Evolutionary conservation across 2,329 filamentous ascomycete species (phyloP).

Genomic region (Pseudocercospora fuligena): DNA sequence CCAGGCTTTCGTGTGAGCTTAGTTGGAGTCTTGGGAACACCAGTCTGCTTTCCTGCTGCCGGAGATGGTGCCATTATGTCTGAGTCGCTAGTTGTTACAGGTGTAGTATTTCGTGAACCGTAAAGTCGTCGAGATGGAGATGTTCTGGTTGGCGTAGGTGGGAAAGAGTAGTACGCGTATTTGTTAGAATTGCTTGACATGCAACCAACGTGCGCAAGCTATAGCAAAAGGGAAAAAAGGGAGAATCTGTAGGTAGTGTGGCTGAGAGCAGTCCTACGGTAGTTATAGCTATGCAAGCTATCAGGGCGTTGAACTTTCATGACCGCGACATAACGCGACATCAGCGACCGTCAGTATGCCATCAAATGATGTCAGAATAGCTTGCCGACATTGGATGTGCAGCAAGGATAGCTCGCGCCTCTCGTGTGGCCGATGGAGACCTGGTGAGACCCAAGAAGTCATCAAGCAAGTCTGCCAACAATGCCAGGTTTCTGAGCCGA

Average conservation of each 20-base stretch:
- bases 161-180: constrained; percentile 59
- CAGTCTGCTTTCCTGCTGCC: constrained; percentile 54
- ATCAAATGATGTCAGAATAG: constrained; percentile 24
- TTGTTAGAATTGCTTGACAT: constrained; percentile 55
- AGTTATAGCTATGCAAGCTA: constrained; percentile 28
- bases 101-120: constrained; percentile 36
- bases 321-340: constrained; percentile 12
- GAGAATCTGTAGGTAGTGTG: constrained; percentile 24
- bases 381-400: constrained; percentile 18
- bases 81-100: constrained; percentile 38
- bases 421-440: constrained; percentile 17
- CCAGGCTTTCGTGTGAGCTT: constrained; percentile 50
- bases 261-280: constrained; percentile 25
- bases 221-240: constrained; percentile 26
- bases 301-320: constrained; percentile 15
- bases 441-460: not conserved
- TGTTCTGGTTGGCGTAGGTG: constrained; percentile 53
- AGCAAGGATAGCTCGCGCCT: constrained; percentile 23
- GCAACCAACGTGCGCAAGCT: constrained; percentile 39
- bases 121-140: constrained; percentile 44
- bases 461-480: constrained; percentile 14
- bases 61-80: constrained; percentile 55
- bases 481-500: constrained; percentile 18
- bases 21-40: constrained; percentile 56
- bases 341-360: constrained; percentile 19